phyloP scores from a whole-genome alignment of 2,329 filamentous ascomycete genomes.

The Trichophaea hybrida region DNA sequence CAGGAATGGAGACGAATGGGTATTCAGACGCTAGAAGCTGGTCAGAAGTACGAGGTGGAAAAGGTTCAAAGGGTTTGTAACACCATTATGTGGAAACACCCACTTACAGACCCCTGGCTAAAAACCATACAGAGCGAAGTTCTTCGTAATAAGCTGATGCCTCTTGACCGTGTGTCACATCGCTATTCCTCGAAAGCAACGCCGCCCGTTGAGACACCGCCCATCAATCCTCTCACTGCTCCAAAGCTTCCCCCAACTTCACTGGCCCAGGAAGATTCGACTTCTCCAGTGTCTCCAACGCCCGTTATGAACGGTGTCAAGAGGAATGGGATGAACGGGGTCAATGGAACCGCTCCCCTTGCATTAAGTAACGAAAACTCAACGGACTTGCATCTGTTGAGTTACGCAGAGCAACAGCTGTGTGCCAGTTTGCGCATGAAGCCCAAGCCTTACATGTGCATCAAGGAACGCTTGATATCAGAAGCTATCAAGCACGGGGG shows the following conservation, averaged over 20 bases:
- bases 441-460: conserved; percentile 86
- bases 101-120: background rate
- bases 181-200: conserved; percentile 40
- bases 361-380: conserved; percentile 47
- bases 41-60: conserved; percentile 85
- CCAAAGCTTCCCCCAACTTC: conserved; percentile 34
- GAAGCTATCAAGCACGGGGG: conserved; percentile 85
- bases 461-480: conserved; percentile 84
- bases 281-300: conserved; percentile 31
- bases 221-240: conserved; percentile 57
- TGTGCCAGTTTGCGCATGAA: conserved; percentile 73
- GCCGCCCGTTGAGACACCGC: conserved; percentile 52
- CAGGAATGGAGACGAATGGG: conserved; percentile 84
- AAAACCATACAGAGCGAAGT: conserved; percentile 16
- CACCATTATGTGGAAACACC: background rate
- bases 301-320: conserved; percentile 26
- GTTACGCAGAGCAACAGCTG: conserved; percentile 68
- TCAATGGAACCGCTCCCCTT: conserved; percentile 1
- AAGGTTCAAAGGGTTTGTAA: conserved; percentile 50
- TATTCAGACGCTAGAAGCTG: conserved; percentile 70
- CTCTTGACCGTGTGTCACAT: conserved; percentile 22
- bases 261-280: conserved; percentile 28
- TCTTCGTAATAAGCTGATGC: conserved; percentile 20
- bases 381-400: conserved; percentile 72
- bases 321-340: background rate